These are phyloP conservation scores for Saccharomycopsis capsularis DNA, from an alignment of 805 yeast genomes.

Conservation along the genomic window DNA sequence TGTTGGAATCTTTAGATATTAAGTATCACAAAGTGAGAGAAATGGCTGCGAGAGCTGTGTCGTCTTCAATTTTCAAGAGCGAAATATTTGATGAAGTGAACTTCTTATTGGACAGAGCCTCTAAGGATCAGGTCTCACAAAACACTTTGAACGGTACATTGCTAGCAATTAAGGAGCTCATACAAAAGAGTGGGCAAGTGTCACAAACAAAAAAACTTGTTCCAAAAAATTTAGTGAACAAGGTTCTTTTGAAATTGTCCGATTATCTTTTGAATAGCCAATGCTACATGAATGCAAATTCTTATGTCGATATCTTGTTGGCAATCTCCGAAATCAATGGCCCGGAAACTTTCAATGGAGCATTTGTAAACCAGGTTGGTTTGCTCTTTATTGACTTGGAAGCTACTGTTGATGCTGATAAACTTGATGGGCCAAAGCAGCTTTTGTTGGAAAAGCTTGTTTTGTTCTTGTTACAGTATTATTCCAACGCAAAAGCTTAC, in stretches of 20 bases:
- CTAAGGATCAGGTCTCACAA: slow-evolving; percentile 20
- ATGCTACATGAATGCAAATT: slow-evolving; percentile 31
- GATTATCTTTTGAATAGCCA: slow-evolving; percentile 24
- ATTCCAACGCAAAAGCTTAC: slow-evolving; percentile 12
- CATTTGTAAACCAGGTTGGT: slow-evolving; percentile 1
- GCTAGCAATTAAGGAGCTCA: slow-evolving; percentile 39
- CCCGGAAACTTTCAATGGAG: not conserved
- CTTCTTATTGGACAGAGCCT: slow-evolving; percentile 23
- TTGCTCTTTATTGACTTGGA: not conserved
- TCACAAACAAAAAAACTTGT: slow-evolving; percentile 2
- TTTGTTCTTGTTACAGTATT: slow-evolving; percentile 27
- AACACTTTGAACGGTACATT: slow-evolving; percentile 56
- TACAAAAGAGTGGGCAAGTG: slow-evolving; percentile 3
- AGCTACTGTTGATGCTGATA: slow-evolving; percentile 4
- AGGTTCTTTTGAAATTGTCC: slow-evolving; percentile 12
- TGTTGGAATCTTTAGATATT: slow-evolving; percentile 44
- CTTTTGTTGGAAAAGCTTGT: slow-evolving; percentile 34
- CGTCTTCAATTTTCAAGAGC: slow-evolving; percentile 36
- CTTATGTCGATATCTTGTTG: slow-evolving; percentile 28
- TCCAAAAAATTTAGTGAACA: slow-evolving; percentile 12
- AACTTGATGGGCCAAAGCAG: slow-evolving; percentile 45
- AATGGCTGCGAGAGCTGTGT: slow-evolving; percentile 68
- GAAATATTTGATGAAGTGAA: slow-evolving; percentile 28
- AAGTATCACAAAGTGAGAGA: slow-evolving; percentile 80
- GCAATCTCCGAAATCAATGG: slow-evolving; percentile 18